Evolutionary conservation across 495 filamentous ascomycete genomes (phyloP), one percentile per base, ranked within the genome.

Genomic region (Aspergillus carlsbadensis): DNA sequence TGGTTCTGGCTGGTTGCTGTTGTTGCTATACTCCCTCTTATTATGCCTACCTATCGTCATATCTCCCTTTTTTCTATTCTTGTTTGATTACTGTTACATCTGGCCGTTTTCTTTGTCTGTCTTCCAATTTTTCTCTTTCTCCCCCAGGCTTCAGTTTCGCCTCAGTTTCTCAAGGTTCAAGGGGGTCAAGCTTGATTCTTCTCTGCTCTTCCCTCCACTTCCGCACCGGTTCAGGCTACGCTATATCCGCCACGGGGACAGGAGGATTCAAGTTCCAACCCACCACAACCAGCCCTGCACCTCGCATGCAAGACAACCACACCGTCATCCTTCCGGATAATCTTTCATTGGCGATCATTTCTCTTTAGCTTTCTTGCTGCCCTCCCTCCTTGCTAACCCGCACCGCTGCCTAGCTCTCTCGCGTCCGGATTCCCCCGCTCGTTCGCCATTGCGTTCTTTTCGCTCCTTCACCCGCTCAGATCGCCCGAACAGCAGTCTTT

Each of bases 401-500:
- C 54, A 54, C 35, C 14, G 31, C 36, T 49, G 17, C 35, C 45
- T 67, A 76, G 73, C 70, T 54, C 61, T 61, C 43, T 65, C 66
- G 40, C 66, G 60, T 39, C 66, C 67, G 50, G 70, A 74, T 14
- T 64, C 71, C 22, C 66, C 69, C 17, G 62, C 70, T 58, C 70
- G 73, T 58, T 74, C 71, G 26, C 52, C 68, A 22, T 60, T 71
- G 26, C 54, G 61, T 6, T 54, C 62, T 10, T 51, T 64, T 36
- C 67, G 66, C 33, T 74, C 71, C 24, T 69, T 73, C 21, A 40
- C 58, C 49, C 70, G 66, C 58, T 64, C 68, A 61, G 73, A 71
- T 44, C 69, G 71, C 33, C 63, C 71, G 3, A 66, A 59, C 6
- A 72, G 63, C 52, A 60, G 60, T 49, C 44, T 67, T 43, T 70